Evolutionary conservation across 1,284 basidiomycete genomes (phyloP).

Genomic region (Apiotrichum gracile): DNA sequence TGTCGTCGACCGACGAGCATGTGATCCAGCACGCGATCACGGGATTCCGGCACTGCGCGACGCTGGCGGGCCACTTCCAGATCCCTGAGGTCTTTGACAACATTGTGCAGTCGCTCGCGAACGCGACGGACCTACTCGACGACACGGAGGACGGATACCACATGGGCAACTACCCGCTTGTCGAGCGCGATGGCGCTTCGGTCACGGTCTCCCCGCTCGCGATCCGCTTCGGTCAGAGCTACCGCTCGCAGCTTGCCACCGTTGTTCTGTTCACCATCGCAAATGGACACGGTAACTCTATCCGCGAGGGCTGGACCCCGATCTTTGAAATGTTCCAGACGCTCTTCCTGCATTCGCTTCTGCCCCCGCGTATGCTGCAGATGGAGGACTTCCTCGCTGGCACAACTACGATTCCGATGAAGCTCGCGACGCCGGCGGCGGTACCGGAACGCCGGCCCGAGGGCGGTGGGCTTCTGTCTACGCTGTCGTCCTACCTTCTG

Average conservation of each 20-base stretch:
- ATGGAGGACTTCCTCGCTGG: conserved; percentile 96
- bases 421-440: conserved; percentile 62
- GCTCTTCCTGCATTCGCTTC: conserved; percentile 83
- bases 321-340: conserved; percentile 99
- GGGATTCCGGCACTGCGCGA: conserved; percentile 93
- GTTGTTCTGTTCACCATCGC: conserved; percentile 97
- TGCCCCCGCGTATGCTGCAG: conserved; percentile 81
- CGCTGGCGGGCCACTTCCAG: conserved; percentile 79
- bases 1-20: conserved; percentile 86
- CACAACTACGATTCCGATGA: conserved; percentile 78
- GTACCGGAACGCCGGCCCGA: conserved; percentile 64
- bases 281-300: conserved; percentile 90
- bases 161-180: conserved; percentile 75
- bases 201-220: conserved; percentile 88
- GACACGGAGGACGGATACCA: conserved; percentile 61
- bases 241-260: conserved; percentile 92
- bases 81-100: conserved; percentile 96
- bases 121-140: conserved; percentile 74
- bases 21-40: conserved; percentile 90
- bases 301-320: conserved; percentile 89
- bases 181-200: conserved; percentile 86
- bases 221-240: conserved; percentile 88
- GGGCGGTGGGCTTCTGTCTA: conserved; percentile 76
- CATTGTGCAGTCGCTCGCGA: conserved; percentile 84
- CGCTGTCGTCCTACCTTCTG: conserved; percentile 92